Percentiles rank a stretch among this genome's conserved stretches.
These are phyloP conservation scores for Maudiozyma pseudohumilis DNA, from an alignment of 805 yeast species.

Conservation along the genomic window DNA sequence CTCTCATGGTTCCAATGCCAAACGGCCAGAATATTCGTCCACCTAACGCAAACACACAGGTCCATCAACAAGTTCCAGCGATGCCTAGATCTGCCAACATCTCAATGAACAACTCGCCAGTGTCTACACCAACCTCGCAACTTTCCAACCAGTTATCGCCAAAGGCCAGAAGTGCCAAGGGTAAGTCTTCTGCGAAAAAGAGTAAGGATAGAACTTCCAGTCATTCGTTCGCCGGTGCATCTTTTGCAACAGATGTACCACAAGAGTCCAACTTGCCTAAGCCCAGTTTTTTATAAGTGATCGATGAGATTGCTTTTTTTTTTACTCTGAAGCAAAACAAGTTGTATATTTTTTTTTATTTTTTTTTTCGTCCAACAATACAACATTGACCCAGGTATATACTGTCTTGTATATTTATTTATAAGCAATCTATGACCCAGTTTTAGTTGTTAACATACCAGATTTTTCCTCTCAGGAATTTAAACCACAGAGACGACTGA, in stretches of 20 bases:
- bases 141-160: background rate
- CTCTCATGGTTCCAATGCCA: conserved; percentile 2
- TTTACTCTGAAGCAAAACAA: too few species aligned
- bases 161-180: background rate
- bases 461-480: too few species aligned
- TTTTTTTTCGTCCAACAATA: background rate
- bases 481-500: too few species aligned
- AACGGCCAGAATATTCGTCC: background rate
- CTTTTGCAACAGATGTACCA: conserved; percentile 28
- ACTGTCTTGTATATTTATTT: too few species aligned
- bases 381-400: too few species aligned
- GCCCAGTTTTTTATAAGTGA: conserved; percentile 14
- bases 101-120: background rate
- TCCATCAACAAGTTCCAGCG: background rate
- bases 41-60: background rate
- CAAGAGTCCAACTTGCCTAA: conserved; percentile 26
- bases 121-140: background rate
- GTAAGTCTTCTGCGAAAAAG: background rate
- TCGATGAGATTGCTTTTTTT: background rate
- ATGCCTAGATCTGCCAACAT: background rate
- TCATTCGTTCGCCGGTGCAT: conserved; percentile 28
- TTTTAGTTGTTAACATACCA: too few species aligned
- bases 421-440: too few species aligned
- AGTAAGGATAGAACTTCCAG: conserved; percentile 3
- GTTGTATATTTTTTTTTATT: background rate